Evolutionary conservation across 2,329 filamentous ascomycete genomes (phyloP), one percentile per base, ranked within the genome.

Genomic region (Fonsecaea multimorphosa): DNA sequence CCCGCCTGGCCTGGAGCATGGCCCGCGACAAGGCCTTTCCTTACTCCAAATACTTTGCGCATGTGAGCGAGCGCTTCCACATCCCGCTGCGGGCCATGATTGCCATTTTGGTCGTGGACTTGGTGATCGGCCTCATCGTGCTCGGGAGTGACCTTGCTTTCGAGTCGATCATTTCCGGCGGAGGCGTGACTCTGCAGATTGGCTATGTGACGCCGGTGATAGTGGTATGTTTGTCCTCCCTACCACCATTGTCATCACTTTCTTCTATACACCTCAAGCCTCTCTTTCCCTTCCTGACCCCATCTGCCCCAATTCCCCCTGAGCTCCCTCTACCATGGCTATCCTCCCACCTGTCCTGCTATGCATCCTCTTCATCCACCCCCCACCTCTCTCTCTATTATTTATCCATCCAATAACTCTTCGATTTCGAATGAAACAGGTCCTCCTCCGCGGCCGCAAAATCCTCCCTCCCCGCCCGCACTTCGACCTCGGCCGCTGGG

Each of bases 11-110:
- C 3, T 69, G 67, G 67, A 67, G 67, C 57, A 69, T 69, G 67
- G 84, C 86, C 40, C 83, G 87, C 34, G 87, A 89, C 73, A 83
- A 84, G 44, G 86, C 86, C 1, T 86, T 87, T 2, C 87, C 87
- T 0, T 84, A 87, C 72, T 80, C 82, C 1, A 63, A 72, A 11
- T 78, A 85, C 75, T 84, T 88, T 65, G 78, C 81, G n/a, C 75
- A 72, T 19, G 85, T 89, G 70, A 82, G 84, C 73, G 78, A 81
- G 67, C 76, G 69, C 1, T 81, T 86, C 63, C 85, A 85, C 61
- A 88, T 86, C 72, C 87, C 87, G 0, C 78, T 89, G 65, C 57
- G 70, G 55, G 46, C 61, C 29, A 67, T 69, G 67, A 58, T 67
- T 46, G 67, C 65, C n/a, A 67, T 69, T 32, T 34, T 69, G 56